These are phyloP conservation scores for Gossypium schwendimanii DNA, from an alignment of 441 rosid genomes.

Conservation along the genomic window DNA sequence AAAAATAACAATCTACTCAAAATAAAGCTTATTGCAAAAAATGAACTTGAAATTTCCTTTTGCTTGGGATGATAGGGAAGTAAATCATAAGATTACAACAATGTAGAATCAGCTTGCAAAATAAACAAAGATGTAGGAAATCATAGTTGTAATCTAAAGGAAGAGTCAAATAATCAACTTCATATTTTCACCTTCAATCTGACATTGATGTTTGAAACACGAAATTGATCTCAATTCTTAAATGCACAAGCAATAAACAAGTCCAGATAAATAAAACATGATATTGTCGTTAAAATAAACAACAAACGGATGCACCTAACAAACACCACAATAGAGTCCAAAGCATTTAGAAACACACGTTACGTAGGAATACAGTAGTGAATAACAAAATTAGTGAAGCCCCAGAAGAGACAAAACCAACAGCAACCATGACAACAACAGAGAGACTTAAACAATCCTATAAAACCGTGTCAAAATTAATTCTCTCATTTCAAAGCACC, in stretches of 20 bases:
- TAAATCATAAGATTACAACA: background rate
- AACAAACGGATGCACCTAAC: background rate
- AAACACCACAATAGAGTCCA: background rate
- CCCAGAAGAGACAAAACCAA: background rate
- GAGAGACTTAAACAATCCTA: background rate
- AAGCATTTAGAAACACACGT: background rate
- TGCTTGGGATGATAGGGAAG: background rate
- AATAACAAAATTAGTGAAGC: background rate
- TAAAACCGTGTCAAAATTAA: background rate
- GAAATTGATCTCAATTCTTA: background rate
- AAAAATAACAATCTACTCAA: background rate
- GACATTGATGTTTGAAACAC: background rate
- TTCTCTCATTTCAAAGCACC: background rate
- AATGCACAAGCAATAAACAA: background rate
- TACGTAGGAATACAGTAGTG: background rate
- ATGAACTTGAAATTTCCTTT: slow-evolving; percentile 3
- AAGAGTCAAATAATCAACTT: background rate
- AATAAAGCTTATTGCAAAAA: background rate
- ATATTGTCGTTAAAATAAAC: background rate
- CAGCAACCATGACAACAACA: background rate
- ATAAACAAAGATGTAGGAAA: background rate
- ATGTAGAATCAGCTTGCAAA: background rate
- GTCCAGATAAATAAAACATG: background rate
- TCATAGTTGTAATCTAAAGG: background rate
- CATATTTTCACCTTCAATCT: background rate